These are phyloP conservation scores for Fusarium luffae DNA, from an alignment of 2,329 filamentous ascomycete genomes.

Conservation along the genomic window DNA sequence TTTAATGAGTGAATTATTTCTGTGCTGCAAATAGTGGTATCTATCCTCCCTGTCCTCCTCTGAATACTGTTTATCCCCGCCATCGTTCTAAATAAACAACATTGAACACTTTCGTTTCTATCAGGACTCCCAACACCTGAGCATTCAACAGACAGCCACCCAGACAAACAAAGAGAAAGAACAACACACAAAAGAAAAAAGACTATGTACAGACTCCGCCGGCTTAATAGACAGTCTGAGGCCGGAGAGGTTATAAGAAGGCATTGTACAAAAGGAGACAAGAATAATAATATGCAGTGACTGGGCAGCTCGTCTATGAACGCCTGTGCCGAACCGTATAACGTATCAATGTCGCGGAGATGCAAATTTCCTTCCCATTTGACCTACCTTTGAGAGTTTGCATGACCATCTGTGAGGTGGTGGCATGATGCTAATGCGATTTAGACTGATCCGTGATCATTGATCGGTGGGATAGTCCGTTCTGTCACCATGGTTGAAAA, in stretches of 20 bases:
- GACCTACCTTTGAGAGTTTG: background rate
- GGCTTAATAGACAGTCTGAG: too few species aligned
- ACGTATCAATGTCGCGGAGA: background rate
- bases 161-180: background rate
- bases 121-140: background rate
- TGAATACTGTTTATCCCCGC: background rate
- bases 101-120: background rate
- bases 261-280: too few species aligned
- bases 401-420: background rate
- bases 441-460: background rate
- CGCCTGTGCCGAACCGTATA: background rate
- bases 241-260: too few species aligned
- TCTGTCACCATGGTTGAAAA: background rate
- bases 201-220: too few species aligned
- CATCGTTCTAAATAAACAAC: background rate
- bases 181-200: too few species aligned
- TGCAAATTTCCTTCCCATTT: background rate
- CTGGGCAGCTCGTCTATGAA: background rate
- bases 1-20: background rate
- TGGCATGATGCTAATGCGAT: background rate
- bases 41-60: background rate
- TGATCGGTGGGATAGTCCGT: background rate
- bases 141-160: conserved; percentile 7
- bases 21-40: background rate
- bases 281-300: too few species aligned